Evolutionary conservation across 2,329 filamentous ascomycete species (phyloP).

Genomic region (Chaetoscypha palmicola): DNA sequence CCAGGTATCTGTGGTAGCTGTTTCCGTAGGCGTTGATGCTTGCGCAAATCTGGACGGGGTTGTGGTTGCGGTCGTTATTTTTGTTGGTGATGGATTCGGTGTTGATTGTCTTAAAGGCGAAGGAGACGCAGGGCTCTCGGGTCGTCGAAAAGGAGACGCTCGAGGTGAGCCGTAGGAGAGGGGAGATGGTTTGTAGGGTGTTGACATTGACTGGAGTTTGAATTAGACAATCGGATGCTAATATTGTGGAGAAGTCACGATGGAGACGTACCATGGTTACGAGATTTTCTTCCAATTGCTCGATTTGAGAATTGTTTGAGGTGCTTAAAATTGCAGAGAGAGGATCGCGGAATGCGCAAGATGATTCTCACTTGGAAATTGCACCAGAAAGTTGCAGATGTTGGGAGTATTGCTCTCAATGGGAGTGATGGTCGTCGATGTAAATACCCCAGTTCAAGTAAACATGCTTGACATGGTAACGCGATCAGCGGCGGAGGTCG

Average conservation of each 20-base stretch:
- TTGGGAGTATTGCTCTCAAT: too few species aligned
- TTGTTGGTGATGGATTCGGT: conserved; percentile 51
- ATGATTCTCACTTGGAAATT: too few species aligned
- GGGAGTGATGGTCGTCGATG: too few species aligned
- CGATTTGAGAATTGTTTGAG: background rate
- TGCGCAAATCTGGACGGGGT: conserved; percentile 39
- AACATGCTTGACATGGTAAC: too few species aligned
- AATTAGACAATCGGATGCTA: conserved; percentile 2
- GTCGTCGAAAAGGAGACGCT: conserved; percentile 56
- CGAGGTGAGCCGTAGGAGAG: conserved; percentile 67
- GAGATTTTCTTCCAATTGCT: background rate
- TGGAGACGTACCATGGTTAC: conserved; percentile 13
- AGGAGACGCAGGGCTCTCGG: conserved; percentile 58
- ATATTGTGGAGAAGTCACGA: conserved; percentile 18
- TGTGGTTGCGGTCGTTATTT: conserved; percentile 35
- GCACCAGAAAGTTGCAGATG: too few species aligned
- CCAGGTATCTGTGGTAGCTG: conserved; percentile 29
- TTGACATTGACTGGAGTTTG: conserved; percentile 22
- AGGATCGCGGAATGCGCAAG: too few species aligned
- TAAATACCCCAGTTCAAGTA: too few species aligned
- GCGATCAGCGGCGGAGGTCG: too few species aligned
- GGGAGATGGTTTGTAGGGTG: conserved; percentile 63
- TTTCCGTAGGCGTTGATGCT: conserved; percentile 35
- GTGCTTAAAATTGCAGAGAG: background rate
- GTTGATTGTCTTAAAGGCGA: conserved; percentile 56